Percentiles rank a stretch among this genome's conserved stretches.
Evolutionary conservation across 371 early-diverging fungal species (phyloP).

Genomic region (Mortierella sp.): DNA sequence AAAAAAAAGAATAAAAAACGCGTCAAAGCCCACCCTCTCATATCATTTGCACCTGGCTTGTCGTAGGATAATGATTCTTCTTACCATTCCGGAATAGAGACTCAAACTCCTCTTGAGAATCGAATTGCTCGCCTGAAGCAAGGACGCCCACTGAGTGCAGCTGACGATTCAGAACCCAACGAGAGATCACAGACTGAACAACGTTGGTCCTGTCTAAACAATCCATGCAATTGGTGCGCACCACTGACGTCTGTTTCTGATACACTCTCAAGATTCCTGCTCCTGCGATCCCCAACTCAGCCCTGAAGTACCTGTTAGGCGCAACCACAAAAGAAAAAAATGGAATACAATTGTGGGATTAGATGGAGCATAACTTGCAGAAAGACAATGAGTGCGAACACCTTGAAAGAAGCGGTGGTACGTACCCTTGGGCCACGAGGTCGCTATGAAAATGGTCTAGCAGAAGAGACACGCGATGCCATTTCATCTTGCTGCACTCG

Average conservation of each 20-base stretch:
- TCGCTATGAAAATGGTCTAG: slow-evolving; percentile 80
- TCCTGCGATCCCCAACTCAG: slow-evolving; percentile 25
- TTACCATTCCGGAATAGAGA: slow-evolving; percentile 60
- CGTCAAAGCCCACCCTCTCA: background rate
- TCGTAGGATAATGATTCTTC: background rate
- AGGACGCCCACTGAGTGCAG: slow-evolving; percentile 76
- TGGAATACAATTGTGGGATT: background rate
- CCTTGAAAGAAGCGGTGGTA: background rate
- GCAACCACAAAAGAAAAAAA: background rate
- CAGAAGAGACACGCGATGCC: slow-evolving; percentile 84
- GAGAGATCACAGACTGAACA: slow-evolving; percentile 93
- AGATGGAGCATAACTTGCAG: background rate
- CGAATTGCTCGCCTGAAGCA: slow-evolving; percentile 69
- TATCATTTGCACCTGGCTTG: background rate
- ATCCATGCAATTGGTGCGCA: slow-evolving; percentile 99
- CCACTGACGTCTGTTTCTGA: slow-evolving; percentile 83
- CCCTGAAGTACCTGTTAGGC: slow-evolving; percentile 34
- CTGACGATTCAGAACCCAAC: slow-evolving; percentile 75
- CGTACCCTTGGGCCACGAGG: slow-evolving; percentile 77
- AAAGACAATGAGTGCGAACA: background rate
- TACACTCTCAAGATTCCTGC: slow-evolving; percentile 47
- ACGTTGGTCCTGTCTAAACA: slow-evolving; percentile 99
- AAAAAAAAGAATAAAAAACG: background rate
- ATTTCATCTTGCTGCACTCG: slow-evolving; percentile 94
- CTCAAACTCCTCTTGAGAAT: slow-evolving; percentile 57